Percentiles rank a stretch among this genome's conserved stretches.
Conservation (phyloP, 148 eudicot species). For the Spergularia bocconei region DNA sequence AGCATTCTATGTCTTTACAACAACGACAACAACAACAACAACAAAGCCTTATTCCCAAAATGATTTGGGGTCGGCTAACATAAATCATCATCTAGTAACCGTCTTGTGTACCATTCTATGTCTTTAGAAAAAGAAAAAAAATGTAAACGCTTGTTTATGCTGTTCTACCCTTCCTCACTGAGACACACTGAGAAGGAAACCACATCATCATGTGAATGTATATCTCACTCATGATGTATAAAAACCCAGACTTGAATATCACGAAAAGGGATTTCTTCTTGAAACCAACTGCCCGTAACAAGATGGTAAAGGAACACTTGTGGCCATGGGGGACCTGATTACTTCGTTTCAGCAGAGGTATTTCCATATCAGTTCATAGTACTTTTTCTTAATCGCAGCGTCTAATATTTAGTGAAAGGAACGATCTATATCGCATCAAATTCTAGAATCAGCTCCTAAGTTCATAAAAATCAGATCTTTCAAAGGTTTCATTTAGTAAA, state of each 20-base stretch:
- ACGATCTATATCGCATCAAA: not conserved
- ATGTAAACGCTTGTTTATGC: too few relatives aligned
- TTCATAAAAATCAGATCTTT: not conserved
- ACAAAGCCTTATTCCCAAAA: too few relatives aligned
- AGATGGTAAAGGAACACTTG: not conserved
- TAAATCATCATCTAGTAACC: too few relatives aligned
- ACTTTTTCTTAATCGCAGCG: not conserved
- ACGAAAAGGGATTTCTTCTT: not conserved
- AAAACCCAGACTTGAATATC: not conserved
- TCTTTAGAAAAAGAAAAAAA: too few relatives aligned
- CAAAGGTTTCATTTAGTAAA: not conserved
- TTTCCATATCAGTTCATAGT: not conserved
- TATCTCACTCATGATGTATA: not conserved
- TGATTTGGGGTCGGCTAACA: too few relatives aligned
- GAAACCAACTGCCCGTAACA: not conserved
- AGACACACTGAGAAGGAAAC: too few relatives aligned
- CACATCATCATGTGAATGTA: not conserved
- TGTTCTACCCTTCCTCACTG: too few relatives aligned
- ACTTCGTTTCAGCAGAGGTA: not conserved
- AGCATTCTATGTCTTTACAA: too few relatives aligned
- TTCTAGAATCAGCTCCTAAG: not conserved
- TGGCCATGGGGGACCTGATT: not conserved
- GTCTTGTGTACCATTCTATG: too few relatives aligned
- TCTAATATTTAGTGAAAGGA: not conserved
- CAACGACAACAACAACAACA: too few relatives aligned